These are phyloP conservation scores for Magnaporthales sp. DNA, from an alignment of 2,329 filamentous ascomycete species.

Conservation along the genomic window DNA sequence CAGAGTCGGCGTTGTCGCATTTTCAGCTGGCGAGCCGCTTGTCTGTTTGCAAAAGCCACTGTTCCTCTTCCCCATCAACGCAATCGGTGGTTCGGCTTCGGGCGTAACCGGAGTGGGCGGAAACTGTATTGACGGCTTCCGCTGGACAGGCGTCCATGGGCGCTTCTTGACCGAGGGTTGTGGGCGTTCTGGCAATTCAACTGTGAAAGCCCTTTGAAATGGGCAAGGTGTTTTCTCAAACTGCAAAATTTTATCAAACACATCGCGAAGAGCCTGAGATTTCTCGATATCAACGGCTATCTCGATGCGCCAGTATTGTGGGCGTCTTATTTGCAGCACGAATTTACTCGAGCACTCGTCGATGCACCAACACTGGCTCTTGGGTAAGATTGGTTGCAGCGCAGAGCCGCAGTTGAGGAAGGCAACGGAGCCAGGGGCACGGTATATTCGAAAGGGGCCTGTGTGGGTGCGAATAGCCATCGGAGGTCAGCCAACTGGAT, in stretches of 20 bases:
- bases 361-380: constrained; percentile 90
- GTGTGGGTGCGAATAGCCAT: background rate
- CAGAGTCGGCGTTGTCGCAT: constrained; percentile 1
- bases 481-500: background rate
- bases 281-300: constrained; percentile 58
- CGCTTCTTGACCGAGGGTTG: constrained; percentile 56
- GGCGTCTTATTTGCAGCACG: constrained; percentile 74
- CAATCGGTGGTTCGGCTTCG: constrained; percentile 3
- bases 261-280: constrained; percentile 58
- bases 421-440: constrained; percentile 75
- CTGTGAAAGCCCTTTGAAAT: constrained; percentile 68
- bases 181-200: constrained; percentile 62
- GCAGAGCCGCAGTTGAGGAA: constrained; percentile 81
- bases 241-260: constrained; percentile 64
- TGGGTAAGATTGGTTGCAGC: constrained; percentile 77
- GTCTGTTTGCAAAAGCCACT: background rate
- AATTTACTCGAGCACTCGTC: constrained; percentile 74
- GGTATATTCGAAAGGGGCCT: constrained; percentile 76
- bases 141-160: constrained; percentile 53
- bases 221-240: constrained; percentile 87
- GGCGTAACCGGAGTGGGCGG: constrained; percentile 15
- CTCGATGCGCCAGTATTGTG: constrained; percentile 87
- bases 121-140: constrained; percentile 14
- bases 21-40: constrained; percentile 2
- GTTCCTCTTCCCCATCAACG: constrained; percentile 2